Conservation (phyloP, 495 filamentous ascomycete species). For the Daldinia concentrica region DNA sequence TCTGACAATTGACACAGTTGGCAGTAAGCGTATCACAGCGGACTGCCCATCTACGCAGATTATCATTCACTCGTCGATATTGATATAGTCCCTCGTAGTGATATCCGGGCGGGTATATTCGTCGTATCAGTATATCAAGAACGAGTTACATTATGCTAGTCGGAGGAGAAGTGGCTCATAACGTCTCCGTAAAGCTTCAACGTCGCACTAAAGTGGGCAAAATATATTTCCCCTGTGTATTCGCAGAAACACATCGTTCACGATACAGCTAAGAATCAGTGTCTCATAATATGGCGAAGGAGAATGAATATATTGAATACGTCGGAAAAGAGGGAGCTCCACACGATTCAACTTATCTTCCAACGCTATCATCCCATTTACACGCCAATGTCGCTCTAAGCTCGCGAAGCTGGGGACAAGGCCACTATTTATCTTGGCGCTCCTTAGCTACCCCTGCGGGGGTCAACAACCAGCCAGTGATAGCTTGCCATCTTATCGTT, state of each 20-base stretch:
- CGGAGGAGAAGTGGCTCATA: background rate
- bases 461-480: slow-evolving; percentile 29
- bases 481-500: slow-evolving; percentile 42
- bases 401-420: slow-evolving; percentile 15
- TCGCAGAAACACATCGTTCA: background rate
- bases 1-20: too few species aligned
- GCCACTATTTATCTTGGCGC: slow-evolving; percentile 36
- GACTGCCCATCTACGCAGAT: background rate
- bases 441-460: slow-evolving; percentile 23
- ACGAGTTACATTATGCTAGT: background rate
- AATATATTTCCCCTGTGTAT: background rate
- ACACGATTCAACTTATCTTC: slow-evolving; percentile 1
- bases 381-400: slow-evolving; percentile 6
- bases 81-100: background rate
- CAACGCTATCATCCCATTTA: background rate
- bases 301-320: background rate
- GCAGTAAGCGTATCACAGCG: too few species aligned
- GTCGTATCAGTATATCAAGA: background rate
- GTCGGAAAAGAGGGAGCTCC: background rate
- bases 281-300: background rate
- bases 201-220: background rate
- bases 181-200: background rate
- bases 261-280: background rate
- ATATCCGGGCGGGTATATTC: background rate
- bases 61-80: background rate